These are phyloP conservation scores for Raphanus hybrid DNA, from an alignment of 441 rosid genomes.

Conservation along the genomic window DNA sequence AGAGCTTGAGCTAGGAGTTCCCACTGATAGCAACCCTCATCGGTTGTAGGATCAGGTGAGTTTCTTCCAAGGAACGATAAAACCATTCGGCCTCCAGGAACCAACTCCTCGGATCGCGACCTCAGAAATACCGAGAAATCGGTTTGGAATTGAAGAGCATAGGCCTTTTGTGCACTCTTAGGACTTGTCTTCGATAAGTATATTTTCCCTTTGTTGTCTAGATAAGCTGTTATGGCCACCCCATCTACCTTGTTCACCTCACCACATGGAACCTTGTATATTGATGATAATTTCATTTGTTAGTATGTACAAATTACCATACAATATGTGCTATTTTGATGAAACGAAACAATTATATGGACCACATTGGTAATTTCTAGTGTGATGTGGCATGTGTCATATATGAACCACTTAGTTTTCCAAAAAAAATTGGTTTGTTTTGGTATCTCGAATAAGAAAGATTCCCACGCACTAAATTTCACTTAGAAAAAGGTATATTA, in stretches of 20 bases:
- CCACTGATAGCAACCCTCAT: conserved; percentile 45
- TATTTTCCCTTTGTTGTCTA: conserved; percentile 41
- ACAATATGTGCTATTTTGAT: too few species aligned
- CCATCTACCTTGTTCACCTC: conserved; percentile 24
- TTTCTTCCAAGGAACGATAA: conserved; percentile 44
- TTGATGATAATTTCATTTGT: conserved; percentile 9
- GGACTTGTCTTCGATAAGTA: conserved; percentile 46
- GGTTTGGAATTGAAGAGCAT: conserved; percentile 44
- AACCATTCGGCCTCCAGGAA: conserved; percentile 47
- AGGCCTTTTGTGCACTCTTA: conserved; percentile 33
- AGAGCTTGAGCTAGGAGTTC: conserved; percentile 48
- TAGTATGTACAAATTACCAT: conserved; percentile 6
- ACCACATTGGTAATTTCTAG: conserved; percentile 29
- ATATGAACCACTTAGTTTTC: conserved; percentile 35
- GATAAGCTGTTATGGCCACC: conserved; percentile 7
- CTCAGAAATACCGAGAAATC: conserved; percentile 41
- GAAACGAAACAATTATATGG: conserved; percentile 10
- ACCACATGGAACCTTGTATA: conserved; percentile 41
- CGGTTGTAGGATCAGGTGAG: conserved; percentile 39
- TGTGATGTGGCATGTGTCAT: conserved; percentile 28
- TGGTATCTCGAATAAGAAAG: conserved; percentile 37
- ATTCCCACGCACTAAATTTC: conserved; percentile 37
- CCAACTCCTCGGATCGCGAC: conserved; percentile 42
- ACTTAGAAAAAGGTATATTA: conserved; percentile 29
- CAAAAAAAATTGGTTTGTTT: not conserved